A percentile compares a stretch with the other conserved stretches of the same genome.
Conservation (phyloP, 306 rosid genomes). For the Pachyrhizus erosus region DNA sequence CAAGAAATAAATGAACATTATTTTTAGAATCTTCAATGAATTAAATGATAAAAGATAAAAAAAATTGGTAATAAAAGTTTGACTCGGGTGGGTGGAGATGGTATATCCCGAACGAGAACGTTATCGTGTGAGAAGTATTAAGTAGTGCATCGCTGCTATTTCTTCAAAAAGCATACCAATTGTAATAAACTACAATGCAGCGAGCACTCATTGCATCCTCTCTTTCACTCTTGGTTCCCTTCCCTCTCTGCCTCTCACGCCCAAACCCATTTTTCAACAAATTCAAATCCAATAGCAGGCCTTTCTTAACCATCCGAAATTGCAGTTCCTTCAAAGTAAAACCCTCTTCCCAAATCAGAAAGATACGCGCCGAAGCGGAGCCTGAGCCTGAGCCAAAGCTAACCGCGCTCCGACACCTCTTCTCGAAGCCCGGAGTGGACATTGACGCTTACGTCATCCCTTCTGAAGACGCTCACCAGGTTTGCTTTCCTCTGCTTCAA, state of each 20-base stretch:
- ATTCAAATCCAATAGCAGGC: not conserved
- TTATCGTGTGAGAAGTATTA: not conserved
- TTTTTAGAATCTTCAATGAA: no score
- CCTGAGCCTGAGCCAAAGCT: conserved; percentile 67
- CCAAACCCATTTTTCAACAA: conserved; percentile 47
- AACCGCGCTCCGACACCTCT: conserved; percentile 71
- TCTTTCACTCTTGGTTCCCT: conserved; percentile 45
- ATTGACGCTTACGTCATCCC: conserved; percentile 92
- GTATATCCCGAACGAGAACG: not conserved
- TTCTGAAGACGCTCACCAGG: conserved; percentile 98
- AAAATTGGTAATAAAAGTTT: no score
- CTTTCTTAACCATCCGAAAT: conserved; percentile 46
- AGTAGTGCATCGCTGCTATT: not conserved
- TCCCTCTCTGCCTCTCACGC: not conserved
- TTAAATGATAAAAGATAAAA: no score
- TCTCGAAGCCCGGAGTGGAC: conserved; percentile 63
- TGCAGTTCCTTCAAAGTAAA: conserved; percentile 70
- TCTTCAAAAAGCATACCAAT: not conserved
- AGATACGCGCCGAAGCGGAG: conserved; percentile 37
- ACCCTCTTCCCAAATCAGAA: conserved; percentile 72
- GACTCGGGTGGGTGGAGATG: no score
- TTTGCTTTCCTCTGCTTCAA: not conserved
- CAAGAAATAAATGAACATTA: no score
- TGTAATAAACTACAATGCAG: conserved; percentile 18
- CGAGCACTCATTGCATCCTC: conserved; percentile 51